Conservation (phyloP, 2,329 filamentous ascomycete genomes). For the Trichophyton mentagrophytes region DNA sequence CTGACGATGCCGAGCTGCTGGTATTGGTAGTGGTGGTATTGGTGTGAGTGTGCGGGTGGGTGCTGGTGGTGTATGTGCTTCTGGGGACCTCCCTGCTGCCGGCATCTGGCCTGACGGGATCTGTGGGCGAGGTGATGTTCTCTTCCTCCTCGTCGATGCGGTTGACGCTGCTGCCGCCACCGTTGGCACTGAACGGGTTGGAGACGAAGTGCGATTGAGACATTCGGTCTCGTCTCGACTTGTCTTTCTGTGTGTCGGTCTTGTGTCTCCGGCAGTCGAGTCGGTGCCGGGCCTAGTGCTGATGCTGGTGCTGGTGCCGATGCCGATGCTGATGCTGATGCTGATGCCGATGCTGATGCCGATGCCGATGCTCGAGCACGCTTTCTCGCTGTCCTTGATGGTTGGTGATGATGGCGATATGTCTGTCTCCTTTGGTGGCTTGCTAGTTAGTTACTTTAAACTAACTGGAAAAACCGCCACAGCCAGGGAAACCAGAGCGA, state of each 20-base stretch:
- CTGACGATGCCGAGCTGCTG: not conserved
- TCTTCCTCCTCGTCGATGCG: slow-evolving; percentile 73
- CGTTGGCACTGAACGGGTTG: slow-evolving; percentile 7
- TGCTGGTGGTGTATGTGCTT: not conserved
- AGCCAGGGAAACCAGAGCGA: too few species aligned
- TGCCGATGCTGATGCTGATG: too few species aligned
- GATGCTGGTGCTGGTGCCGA: too few species aligned
- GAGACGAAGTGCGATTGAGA: slow-evolving; percentile 5
- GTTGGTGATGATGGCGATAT: not conserved
- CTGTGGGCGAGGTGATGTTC: slow-evolving; percentile 62
- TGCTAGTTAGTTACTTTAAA: too few species aligned
- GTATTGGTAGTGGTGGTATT: not conserved
- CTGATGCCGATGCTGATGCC: not conserved
- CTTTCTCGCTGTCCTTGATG: too few species aligned
- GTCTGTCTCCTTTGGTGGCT: too few species aligned
- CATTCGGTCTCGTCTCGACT: slow-evolving; percentile 7
- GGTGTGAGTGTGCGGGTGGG: too few species aligned
- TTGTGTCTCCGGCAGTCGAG: not conserved
- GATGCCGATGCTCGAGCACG: not conserved
- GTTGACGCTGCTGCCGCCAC: slow-evolving; percentile 27
- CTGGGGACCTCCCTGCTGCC: not conserved
- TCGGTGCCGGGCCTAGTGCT: not conserved
- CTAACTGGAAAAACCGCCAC: too few species aligned
- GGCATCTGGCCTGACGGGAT: slow-evolving; percentile 28
- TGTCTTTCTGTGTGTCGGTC: not conserved